Evolutionary conservation across 2,329 filamentous ascomycete genomes (phyloP).

Genomic region (Fusarium continuum): DNA sequence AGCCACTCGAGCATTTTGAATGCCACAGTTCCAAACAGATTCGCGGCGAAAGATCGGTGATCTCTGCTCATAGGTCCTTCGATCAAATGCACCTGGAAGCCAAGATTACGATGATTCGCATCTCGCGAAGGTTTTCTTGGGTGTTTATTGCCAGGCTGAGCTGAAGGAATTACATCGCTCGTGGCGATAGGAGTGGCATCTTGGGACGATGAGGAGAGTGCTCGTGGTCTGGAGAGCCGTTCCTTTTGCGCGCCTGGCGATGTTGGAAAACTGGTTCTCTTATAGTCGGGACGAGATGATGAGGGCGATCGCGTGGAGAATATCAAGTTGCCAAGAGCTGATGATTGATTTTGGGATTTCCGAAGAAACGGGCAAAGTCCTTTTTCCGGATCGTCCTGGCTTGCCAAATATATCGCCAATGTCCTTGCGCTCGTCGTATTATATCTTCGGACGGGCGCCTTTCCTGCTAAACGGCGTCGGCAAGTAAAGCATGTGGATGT

Average conservation of each 20-base stretch:
- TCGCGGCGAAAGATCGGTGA: slow-evolving; percentile 68
- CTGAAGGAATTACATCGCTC: neutral
- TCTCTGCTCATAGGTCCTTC: slow-evolving; percentile 63
- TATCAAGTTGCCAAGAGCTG: slow-evolving; percentile 58
- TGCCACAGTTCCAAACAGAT: slow-evolving; percentile 70
- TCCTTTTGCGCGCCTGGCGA: slow-evolving; percentile 10
- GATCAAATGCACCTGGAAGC: slow-evolving; percentile 49
- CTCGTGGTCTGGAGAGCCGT: neutral
- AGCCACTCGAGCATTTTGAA: slow-evolving; percentile 78
- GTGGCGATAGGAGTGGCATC: neutral
- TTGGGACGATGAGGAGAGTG: slow-evolving; percentile 14
- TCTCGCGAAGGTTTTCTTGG: neutral
- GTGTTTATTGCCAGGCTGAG: neutral
- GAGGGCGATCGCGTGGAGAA: slow-evolving; percentile 49
- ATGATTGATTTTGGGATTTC: slow-evolving; percentile 54
- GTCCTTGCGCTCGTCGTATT: slow-evolving; percentile 84
- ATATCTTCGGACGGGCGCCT: slow-evolving; percentile 78
- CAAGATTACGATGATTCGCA: neutral
- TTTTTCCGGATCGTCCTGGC: slow-evolving; percentile 77
- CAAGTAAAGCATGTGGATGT: slow-evolving; percentile 85
- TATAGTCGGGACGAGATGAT: slow-evolving; percentile 32
- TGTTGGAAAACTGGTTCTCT: slow-evolving; percentile 11
- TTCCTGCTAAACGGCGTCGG: slow-evolving; percentile 71
- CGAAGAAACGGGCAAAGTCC: slow-evolving; percentile 69
- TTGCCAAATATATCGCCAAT: slow-evolving; percentile 81